Percentiles rank a stretch among this genome's conserved stretches.
Evolutionary conservation across 1,139 yeast genomes (phyloP).

Genomic region (Barnettozyma hawaiiensis): DNA sequence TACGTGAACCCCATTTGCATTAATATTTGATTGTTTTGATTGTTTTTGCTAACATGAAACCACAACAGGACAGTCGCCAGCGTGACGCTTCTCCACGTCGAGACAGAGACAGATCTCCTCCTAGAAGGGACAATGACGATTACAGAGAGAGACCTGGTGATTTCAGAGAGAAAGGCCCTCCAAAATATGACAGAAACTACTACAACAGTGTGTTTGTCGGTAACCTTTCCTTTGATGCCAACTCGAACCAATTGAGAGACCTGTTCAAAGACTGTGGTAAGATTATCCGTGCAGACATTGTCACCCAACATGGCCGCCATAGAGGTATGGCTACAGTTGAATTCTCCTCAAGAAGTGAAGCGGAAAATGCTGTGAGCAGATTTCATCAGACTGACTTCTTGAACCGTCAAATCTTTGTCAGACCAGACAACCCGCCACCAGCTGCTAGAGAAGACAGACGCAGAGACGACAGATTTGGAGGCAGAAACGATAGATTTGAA

Average conservation of each 20-base stretch:
- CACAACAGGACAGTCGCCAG: slow-evolving; percentile 21
- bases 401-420: slow-evolving; percentile 84
- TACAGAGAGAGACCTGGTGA: slow-evolving; percentile 21
- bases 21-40: neutral
- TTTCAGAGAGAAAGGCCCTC: slow-evolving; percentile 21
- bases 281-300: slow-evolving; percentile 81
- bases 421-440: slow-evolving; percentile 87
- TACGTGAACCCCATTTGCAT: slow-evolving; percentile 1
- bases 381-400: slow-evolving; percentile 61
- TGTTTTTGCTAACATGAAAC: slow-evolving; percentile 25
- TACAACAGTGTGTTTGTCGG: slow-evolving; percentile 69
- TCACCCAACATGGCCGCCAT: slow-evolving; percentile 77
- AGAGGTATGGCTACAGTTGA: slow-evolving; percentile 95
- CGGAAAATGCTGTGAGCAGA: slow-evolving; percentile 65
- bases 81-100: slow-evolving; percentile 32
- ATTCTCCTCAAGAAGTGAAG: slow-evolving; percentile 62
- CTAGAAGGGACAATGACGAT: slow-evolving; percentile 17
- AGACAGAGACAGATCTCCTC: slow-evolving; percentile 25
- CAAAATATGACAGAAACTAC: slow-evolving; percentile 56
- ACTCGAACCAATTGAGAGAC: slow-evolving; percentile 53
- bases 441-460: slow-evolving; percentile 23
- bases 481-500: slow-evolving; percentile 18
- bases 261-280: slow-evolving; percentile 60
- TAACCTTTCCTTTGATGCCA: slow-evolving; percentile 61
- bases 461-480: slow-evolving; percentile 16